These are phyloP conservation scores for Carpinus fangiana DNA, from an alignment of 306 rosid species.

Conservation along the genomic window DNA sequence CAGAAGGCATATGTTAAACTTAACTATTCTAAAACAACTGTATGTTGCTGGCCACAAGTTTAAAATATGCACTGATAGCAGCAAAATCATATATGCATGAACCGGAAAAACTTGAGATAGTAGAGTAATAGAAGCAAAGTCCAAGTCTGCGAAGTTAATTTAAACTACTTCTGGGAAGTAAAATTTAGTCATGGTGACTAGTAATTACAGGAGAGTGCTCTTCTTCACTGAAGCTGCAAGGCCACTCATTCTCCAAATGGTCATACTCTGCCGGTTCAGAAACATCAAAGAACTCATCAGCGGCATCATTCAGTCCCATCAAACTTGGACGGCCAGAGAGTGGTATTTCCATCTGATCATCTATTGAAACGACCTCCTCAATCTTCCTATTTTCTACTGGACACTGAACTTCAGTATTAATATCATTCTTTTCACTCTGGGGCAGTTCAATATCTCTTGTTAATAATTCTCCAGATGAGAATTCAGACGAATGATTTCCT, in stretches of 20 bases:
- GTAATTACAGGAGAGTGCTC: conserved; percentile 44
- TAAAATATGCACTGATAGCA: neutral
- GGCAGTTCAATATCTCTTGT: conserved; percentile 42
- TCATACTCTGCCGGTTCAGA: conserved; percentile 64
- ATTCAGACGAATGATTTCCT: conserved; percentile 37
- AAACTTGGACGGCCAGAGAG: conserved; percentile 50
- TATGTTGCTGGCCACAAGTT: neutral
- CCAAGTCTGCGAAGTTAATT: neutral
- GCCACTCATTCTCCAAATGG: conserved; percentile 58
- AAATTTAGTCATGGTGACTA: conserved; percentile 8
- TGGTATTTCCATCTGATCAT: conserved; percentile 40
- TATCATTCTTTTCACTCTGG: conserved; percentile 40
- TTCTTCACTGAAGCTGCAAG: conserved; percentile 40
- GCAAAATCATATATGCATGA: neutral
- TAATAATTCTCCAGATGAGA: conserved; percentile 44
- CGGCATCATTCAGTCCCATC: conserved; percentile 62
- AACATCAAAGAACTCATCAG: conserved; percentile 85
- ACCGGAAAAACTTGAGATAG: neutral
- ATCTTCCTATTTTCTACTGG: conserved; percentile 31
- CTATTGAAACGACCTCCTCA: conserved; percentile 35
- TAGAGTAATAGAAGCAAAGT: conserved; percentile 4
- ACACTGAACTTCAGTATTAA: conserved; percentile 36
- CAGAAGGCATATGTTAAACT: neutral
- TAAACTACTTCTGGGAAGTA: neutral
- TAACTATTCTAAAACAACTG: neutral